Conservation (phyloP, 371 early-diverging fungal species). For the Apophysomyces elegans region DNA sequence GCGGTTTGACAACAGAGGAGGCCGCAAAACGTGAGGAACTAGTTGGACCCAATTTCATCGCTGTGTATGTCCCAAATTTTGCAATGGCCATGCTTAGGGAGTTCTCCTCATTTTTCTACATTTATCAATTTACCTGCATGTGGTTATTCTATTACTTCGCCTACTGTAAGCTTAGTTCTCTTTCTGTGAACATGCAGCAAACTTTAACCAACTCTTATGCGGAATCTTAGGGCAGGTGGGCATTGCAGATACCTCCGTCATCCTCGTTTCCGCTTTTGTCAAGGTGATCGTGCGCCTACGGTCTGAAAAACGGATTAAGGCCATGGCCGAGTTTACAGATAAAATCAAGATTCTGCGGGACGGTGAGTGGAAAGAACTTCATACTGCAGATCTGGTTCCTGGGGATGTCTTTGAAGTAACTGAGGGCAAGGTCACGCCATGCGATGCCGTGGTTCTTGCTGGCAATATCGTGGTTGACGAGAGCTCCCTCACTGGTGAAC, state of each 20-base stretch:
- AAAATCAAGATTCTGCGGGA: constrained; percentile 56
- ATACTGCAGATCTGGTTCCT: constrained; percentile 60
- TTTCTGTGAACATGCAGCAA: neutral
- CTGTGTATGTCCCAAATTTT: constrained; percentile 55
- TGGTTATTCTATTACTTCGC: constrained; percentile 72
- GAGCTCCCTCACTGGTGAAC: constrained; percentile 85
- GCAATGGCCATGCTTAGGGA: constrained; percentile 58
- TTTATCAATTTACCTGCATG: constrained; percentile 75
- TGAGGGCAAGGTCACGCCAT: constrained; percentile 46
- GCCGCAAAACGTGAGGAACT: constrained; percentile 56
- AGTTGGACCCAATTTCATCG: constrained; percentile 69
- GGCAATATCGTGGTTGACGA: constrained; percentile 85
- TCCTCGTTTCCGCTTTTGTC: constrained; percentile 65
- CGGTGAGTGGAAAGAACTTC: constrained; percentile 53
- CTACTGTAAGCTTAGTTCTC: constrained; percentile 55
- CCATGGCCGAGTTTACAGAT: constrained; percentile 61
- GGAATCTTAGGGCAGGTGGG: constrained; percentile 51
- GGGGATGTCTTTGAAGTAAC: constrained; percentile 62
- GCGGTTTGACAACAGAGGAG: constrained; percentile 56
- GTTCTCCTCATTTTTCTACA: constrained; percentile 69
- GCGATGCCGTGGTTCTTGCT: constrained; percentile 71
- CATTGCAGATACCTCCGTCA: constrained; percentile 66
- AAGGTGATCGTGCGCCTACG: constrained; percentile 63
- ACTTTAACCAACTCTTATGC: neutral
- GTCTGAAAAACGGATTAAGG: constrained; percentile 65